Conservation (phyloP, 2,329 filamentous ascomycete species). For the Tolypocladium nubicola region DNA sequence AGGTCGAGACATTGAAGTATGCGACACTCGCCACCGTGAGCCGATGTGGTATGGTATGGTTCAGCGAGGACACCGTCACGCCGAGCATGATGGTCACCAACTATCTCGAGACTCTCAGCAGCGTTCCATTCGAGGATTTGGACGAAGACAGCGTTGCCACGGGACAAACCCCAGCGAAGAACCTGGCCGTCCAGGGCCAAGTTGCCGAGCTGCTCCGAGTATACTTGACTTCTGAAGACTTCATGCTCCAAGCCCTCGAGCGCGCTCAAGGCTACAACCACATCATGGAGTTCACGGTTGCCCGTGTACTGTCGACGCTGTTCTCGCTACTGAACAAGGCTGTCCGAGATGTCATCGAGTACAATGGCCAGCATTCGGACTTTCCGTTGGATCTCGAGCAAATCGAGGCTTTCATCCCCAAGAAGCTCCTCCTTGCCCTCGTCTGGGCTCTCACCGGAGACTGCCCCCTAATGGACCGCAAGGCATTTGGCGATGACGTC, state of each 20-base stretch:
- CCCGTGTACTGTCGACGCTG: constrained; percentile 80
- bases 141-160: constrained; percentile 81
- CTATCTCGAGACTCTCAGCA: constrained; percentile 76
- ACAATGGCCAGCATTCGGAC: constrained; percentile 88
- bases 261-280: constrained; percentile 75
- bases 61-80: constrained; percentile 94
- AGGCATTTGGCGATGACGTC: constrained; percentile 78
- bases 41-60: constrained; percentile 99
- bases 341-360: constrained; percentile 85
- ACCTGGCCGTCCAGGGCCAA: constrained; percentile 65
- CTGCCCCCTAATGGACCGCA: constrained; percentile 79
- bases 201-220: constrained; percentile 70
- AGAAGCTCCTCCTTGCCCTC: constrained; percentile 84
- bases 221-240: constrained; percentile 67
- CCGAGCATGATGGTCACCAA: constrained; percentile 86
- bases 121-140: constrained; percentile 82
- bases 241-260: constrained; percentile 67
- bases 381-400: constrained; percentile 88
- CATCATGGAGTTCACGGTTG: constrained; percentile 96
- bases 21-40: constrained; percentile 97
- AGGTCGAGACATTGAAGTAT: constrained; percentile 96
- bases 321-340: constrained; percentile 95
- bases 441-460: constrained; percentile 97
- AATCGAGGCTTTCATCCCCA: constrained; percentile 78
- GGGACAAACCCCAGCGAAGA: constrained; percentile 66